Evolutionary conservation across 2,329 filamentous ascomycete species (phyloP), one percentile per base, ranked within the genome.

Genomic region (Pestalotiopsis sp.): DNA sequence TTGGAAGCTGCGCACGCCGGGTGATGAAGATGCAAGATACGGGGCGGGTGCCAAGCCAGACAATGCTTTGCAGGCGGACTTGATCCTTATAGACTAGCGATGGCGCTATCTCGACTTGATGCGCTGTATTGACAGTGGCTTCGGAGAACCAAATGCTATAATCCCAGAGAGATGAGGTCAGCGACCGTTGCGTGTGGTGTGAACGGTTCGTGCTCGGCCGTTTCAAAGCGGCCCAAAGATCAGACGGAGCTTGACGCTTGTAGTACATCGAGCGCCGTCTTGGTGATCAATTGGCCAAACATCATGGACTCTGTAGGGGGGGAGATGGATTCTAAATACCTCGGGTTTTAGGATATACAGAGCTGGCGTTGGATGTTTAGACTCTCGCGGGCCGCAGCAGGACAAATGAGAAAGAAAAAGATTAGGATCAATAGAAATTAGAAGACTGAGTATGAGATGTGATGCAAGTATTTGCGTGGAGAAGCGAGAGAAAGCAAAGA

Each of bases 221-320:
- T 64, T 64, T 64, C 61, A 64, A 64, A 39, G 20, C 23, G n/a
- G 61, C 23, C 31, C 61, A 64, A 64, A 64, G 23, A 64, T 64
- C 61, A 64, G 61, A 64, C 61, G 61, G 27, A 64, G 39, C 36
- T 64, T 20, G 61, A 45, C 39, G 61, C 61, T 52, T 38, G 61
- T 38, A 27, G 25, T 45, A 23, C 25, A n/a, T 14, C n/a, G 12
- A 39, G 41, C 17, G 61, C 61, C 39, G 45, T 49, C 61, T n/a
- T 52, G n/a, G 2, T 64, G 25, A 20, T 14, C 38, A 17, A 36
- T 27, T 36, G 31, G 14, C 61, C 12, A 13, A 27, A 23, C n/a
- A 25, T n/a, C 17, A 52, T 52, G n/a, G 20, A 52, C 20, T 45
- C 31, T 27, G 31, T 36, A 36, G 31, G 31, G 31, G 31, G 31